phyloP scores from a whole-genome alignment of 2,329 filamentous ascomycete genomes.

The Rhynchosporium secalis region DNA sequence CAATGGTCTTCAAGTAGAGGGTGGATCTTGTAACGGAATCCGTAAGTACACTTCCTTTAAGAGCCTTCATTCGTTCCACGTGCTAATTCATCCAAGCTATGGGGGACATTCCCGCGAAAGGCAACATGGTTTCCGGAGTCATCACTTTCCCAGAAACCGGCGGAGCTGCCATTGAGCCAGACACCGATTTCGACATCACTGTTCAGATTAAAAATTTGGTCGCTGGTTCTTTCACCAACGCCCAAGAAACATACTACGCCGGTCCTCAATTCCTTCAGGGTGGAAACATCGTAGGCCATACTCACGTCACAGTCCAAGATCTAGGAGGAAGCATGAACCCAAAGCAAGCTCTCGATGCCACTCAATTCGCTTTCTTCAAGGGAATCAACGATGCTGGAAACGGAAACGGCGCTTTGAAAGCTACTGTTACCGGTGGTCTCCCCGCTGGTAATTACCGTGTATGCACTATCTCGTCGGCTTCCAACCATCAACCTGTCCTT shows the following conservation, averaged over 20 bases:
- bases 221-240: constrained; percentile 45
- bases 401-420: constrained; percentile 43
- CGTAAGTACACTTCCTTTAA: constrained; percentile 30
- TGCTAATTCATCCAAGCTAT: constrained; percentile 34
- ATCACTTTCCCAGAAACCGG: constrained; percentile 36
- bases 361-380: constrained; percentile 45
- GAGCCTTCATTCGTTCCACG: background rate
- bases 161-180: constrained; percentile 29
- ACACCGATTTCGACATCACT: constrained; percentile 39
- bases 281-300: constrained; percentile 43
- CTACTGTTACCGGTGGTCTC: constrained; percentile 44
- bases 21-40: constrained; percentile 60
- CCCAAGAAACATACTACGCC: constrained; percentile 43
- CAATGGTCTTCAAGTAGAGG: constrained; percentile 58
- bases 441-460: constrained; percentile 47
- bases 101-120: constrained; percentile 41
- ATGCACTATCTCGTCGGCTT: constrained; percentile 46
- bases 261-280: constrained; percentile 42
- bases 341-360: constrained; percentile 37
- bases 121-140: constrained; percentile 38
- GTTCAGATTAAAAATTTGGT: constrained; percentile 41
- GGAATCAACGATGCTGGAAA: constrained; percentile 46
- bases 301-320: constrained; percentile 45
- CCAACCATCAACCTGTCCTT: constrained; percentile 47
- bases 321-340: constrained; percentile 41